phyloP scores from a whole-genome alignment of 2,329 filamentous ascomycete genomes.

The Calonectria leucothoes region DNA sequence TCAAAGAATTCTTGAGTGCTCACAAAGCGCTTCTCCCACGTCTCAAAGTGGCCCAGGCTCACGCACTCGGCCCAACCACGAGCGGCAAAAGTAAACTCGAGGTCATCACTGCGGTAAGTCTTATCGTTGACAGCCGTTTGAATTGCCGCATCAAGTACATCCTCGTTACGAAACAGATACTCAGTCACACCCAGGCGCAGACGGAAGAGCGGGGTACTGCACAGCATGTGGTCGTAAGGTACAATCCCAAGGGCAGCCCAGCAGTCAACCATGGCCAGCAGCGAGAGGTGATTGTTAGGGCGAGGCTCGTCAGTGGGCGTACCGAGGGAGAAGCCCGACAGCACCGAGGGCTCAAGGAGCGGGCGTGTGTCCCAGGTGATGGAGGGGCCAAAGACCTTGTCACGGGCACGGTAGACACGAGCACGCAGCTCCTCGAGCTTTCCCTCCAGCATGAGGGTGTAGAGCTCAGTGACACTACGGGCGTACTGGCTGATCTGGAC shows the following conservation, averaged over 20 bases:
- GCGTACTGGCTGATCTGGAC: conserved; percentile 96
- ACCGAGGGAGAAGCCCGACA: conserved; percentile 90
- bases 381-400: conserved; percentile 82
- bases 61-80: conserved; percentile 97
- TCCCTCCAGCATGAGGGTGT: conserved; percentile 95
- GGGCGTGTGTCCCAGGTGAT: conserved; percentile 71
- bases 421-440: conserved; percentile 78
- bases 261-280: conserved; percentile 98
- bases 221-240: conserved; percentile 99
- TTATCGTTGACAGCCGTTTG: conserved; percentile 89
- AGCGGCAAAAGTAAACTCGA: conserved; percentile 98
- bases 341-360: conserved; percentile 82
- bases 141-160: conserved; percentile 85
- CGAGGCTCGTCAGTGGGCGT: conserved; percentile 71
- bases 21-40: conserved; percentile 91
- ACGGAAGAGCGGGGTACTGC: conserved; percentile 95
- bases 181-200: conserved; percentile 98
- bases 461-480: conserved; percentile 89
- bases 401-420: conserved; percentile 73
- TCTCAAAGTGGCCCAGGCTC: conserved; percentile 89
- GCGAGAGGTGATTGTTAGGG: conserved; percentile 92
- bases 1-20: conserved; percentile 93
- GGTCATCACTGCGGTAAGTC: conserved; percentile 92
- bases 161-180: conserved; percentile 88
- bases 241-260: conserved; percentile 95